Evolutionary conservation across 352 stramenopile species (phyloP), one percentile per base, ranked within the genome.

Genomic region (Pythium pyrilobum): DNA sequence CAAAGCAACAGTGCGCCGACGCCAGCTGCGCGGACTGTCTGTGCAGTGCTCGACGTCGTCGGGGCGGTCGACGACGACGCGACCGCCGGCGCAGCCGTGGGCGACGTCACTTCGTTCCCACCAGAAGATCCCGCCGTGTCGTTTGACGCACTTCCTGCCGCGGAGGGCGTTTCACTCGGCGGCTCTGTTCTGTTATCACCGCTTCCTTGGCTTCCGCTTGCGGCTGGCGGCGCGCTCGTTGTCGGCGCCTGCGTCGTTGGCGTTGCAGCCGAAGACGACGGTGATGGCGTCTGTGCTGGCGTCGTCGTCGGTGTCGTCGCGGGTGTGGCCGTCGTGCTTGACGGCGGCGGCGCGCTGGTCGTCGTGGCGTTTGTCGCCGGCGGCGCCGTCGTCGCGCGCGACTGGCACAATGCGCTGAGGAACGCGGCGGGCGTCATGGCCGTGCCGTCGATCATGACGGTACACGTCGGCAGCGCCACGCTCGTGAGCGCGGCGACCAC

Each of bases 341-440:
- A 29, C 21, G 40, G n/a, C 38, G 38, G 7, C 27, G 41, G 39
- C 15, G 27, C 41, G 18, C 31, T 47, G 9, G 34, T 57, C 23
- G 43, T 27, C 16, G 25, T 28, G 3, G 33, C 11, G 12, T 20
- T 47, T 20, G 38, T 31, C 27, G 37, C 28, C 4, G 38, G 15
- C 8, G 52, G 31, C 13, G 43, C 8, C 16, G 39, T 31, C 6
- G 3, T 18, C 16, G 24, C 44, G 15, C 43, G 52, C 6, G 24
- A 23, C 25, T 62, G 23, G 46, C 65, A 72, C n/a, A 72, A 37
- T 11, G 41, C 47, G n/a, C 36, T 37, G 41, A 72, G 60, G 48
- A 62, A 72, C 12, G 48, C 47, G 21, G 21, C 32, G 7, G 53
- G 50, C 2, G 61, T 70, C 52, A 69, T 43, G 12, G 37, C 21